Base-by-base conservation (phyloP, 176 grass and related monocot genomes). In the Dendrocalamus sinicus region DNA sequence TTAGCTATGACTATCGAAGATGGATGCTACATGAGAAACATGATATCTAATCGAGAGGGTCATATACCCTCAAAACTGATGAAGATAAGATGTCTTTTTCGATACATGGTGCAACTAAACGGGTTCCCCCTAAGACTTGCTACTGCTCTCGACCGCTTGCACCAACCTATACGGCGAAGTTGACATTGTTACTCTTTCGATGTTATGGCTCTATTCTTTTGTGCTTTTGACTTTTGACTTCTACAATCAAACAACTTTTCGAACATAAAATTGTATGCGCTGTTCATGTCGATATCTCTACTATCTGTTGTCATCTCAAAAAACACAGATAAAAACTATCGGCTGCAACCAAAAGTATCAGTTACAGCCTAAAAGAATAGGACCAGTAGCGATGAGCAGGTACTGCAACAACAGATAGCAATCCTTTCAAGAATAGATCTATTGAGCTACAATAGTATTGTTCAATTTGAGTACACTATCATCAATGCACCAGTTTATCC, bases 351-450 rank as follows among this genome's bases (percentile, higher is more conserved):
- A 39, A 39, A 39, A 39, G 0, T 5, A 5, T 39, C 0, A 5
- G 4, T 5, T 39, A 39, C 5, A 39, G 0, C 0, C 37, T 6
- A 39, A 39, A 39, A 39, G 37, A 0, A 39, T 0, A 39, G 4
- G 43, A 86, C 91, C 59, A 96, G 82, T 59, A 94, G 75, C 85
- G 30, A 92, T 94, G 23, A 94, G 87, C 76, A 94, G 76, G 74
- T 94, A 92, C 91, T 97, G 92, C 87, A 90, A 19, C 37, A 91
- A 76, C 10, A 81, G 45, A 14, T 2, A 86, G 9, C 15, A 35
- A 65, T 43, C 5, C 40, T 83, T 28, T 58, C 44, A 59, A 70
- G 8, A 26, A 80, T 4, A 70, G 2, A 41, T 72, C 62, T 35
- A 67, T 19, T 17, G 44, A 39, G 28, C 3, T 15, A 83, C 9